Conservation (phyloP, 192 early-diverging fungal genomes). For the Chytriomyces confervae region DNA sequence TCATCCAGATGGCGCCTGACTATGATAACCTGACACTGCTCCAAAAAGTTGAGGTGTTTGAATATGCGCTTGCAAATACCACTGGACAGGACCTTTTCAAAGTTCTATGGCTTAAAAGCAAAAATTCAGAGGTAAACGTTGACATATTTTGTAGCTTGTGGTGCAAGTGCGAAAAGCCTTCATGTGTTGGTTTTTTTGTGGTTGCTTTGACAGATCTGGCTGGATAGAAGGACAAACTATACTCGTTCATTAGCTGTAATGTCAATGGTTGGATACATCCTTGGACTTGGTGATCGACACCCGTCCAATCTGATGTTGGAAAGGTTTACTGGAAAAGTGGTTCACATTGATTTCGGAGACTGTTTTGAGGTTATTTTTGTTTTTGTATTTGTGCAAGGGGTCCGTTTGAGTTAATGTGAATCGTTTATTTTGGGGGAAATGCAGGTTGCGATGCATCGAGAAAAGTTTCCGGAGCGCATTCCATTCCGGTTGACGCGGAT, state of each 20-base stretch:
- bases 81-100: constrained; percentile 91
- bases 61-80: constrained; percentile 87
- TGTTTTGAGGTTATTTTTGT: constrained; percentile 81
- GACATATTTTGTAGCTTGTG: constrained; percentile 5
- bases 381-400: constrained; percentile 1
- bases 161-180: not conserved
- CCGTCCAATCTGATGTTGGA: constrained; percentile 96
- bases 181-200: constrained; percentile 1
- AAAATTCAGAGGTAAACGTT: constrained; percentile 79
- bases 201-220: constrained; percentile 67
- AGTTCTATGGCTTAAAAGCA: constrained; percentile 92
- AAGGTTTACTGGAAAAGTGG: constrained; percentile 83
- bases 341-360: constrained; percentile 98
- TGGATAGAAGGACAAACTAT: constrained; percentile 93
- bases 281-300: constrained; percentile 97
- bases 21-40: constrained; percentile 85
- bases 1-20: constrained; percentile 80
- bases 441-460: constrained; percentile 91
- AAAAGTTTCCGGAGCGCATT: constrained; percentile 96
- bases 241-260: constrained; percentile 93
- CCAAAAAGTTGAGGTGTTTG: constrained; percentile 96
- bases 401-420: constrained; percentile 10
- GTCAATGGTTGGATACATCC: constrained; percentile 98
- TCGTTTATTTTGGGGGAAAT: constrained; percentile 12
- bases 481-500: constrained; percentile 99